A percentile compares a stretch with the other conserved stretches of the same genome.
Evolutionary conservation across 2,329 filamentous ascomycete species (phyloP).

Genomic region (Fusarium lyarnte): DNA sequence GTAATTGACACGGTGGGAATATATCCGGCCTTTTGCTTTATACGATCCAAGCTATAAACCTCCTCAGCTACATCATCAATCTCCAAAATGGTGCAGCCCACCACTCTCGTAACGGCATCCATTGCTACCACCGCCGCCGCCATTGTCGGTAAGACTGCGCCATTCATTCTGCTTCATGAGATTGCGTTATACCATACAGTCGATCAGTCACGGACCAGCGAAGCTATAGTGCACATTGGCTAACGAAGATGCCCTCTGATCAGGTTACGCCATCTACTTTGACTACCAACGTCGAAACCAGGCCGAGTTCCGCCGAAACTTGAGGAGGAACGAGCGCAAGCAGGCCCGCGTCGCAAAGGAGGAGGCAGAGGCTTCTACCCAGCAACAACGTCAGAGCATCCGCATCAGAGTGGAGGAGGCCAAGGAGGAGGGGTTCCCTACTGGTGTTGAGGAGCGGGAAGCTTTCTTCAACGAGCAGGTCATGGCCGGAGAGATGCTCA

Average conservation of each 20-base stretch:
- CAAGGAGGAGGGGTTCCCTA: constrained; percentile 90
- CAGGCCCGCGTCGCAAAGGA: constrained; percentile 78
- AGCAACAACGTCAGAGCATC: constrained; percentile 77
- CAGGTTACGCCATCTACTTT: constrained; percentile 75
- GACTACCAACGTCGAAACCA: constrained; percentile 72
- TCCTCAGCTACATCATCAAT: constrained; percentile 23
- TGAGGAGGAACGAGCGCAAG: constrained; percentile 80
- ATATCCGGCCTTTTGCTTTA: constrained; percentile 6
- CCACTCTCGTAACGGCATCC: constrained; percentile 68
- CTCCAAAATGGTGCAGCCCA: constrained; percentile 58
- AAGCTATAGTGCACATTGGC: constrained; percentile 14
- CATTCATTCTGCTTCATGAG: neutral
- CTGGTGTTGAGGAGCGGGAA: constrained; percentile 91
- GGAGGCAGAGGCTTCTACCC: constrained; percentile 71
- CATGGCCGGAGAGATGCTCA: constrained; percentile 84
- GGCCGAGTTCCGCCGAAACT: constrained; percentile 71
- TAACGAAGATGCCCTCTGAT: constrained; percentile 22
- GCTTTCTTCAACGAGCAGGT: constrained; percentile 97
- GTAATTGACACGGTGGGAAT: constrained; percentile 15
- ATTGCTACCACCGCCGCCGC: constrained; percentile 69
- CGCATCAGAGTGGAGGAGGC: constrained; percentile 80
- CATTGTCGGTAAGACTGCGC: constrained; percentile 61
- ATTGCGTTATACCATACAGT: neutral
- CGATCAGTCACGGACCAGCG: neutral
- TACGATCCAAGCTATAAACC: constrained; percentile 8